Percentiles rank a stretch among this genome's conserved stretches.
Evolutionary conservation across 192 early-diverging fungal species (phyloP).

Genomic region (Coemansia umbellata): DNA sequence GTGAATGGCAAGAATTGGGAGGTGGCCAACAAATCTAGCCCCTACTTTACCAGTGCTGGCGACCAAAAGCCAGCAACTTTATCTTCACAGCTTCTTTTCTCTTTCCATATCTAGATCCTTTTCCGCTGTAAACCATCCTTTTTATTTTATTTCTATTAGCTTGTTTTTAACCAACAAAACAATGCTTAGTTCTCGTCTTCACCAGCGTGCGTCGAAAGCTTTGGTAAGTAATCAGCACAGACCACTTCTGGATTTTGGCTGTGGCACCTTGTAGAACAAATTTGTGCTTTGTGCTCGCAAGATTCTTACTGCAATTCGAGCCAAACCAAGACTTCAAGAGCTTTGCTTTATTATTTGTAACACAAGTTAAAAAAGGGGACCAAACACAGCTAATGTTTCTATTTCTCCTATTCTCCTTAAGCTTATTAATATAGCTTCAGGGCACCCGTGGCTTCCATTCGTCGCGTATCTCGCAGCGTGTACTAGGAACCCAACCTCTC

Average conservation of each 20-base stretch:
- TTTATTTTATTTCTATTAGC: not conserved
- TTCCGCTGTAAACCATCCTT: not conserved
- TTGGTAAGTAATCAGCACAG: slow-evolving; percentile 33
- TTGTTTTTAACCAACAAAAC: not conserved
- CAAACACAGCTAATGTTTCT: too few species aligned
- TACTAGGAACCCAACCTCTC: slow-evolving; percentile 72
- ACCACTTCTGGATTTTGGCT: too few species aligned
- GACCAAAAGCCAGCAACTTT: not conserved
- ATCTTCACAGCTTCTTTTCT: slow-evolving; percentile 2
- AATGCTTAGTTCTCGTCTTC: slow-evolving; percentile 41
- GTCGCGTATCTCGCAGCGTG: slow-evolving; percentile 59
- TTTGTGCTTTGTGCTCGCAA: too few species aligned
- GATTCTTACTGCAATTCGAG: too few species aligned
- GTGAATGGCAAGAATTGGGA: too few species aligned
- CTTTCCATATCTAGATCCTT: not conserved
- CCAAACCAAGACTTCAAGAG: too few species aligned
- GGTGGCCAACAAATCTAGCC: too few species aligned
- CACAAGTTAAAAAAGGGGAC: too few species aligned
- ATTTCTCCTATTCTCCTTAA: too few species aligned
- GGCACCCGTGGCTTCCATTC: slow-evolving; percentile 61
- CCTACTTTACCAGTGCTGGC: too few species aligned
- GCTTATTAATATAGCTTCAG: slow-evolving; percentile 22
- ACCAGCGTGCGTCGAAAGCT: slow-evolving; percentile 23
- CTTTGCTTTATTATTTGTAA: too few species aligned
- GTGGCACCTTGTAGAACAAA: too few species aligned